A percentile compares a stretch with the other conserved stretches of the same genome.
Conservation (phyloP, 1,139 yeast genomes). For the Yamadazyma siamensis region DNA sequence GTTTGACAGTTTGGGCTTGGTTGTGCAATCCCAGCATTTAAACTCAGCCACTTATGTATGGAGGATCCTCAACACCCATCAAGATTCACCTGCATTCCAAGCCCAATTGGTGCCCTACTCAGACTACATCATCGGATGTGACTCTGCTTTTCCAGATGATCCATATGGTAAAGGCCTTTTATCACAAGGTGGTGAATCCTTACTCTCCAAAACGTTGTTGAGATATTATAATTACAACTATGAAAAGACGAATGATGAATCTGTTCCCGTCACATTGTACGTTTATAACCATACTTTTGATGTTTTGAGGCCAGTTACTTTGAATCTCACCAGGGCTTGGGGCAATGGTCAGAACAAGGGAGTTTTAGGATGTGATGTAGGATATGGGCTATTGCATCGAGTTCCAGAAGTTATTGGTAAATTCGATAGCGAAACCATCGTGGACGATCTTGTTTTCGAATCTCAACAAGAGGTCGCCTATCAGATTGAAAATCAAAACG, state of each 20-base stretch:
- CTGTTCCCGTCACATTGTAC: conserved; percentile 51
- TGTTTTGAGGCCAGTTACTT: conserved; percentile 80
- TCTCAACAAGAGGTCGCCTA: conserved; percentile 17
- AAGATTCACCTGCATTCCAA: conserved; percentile 77
- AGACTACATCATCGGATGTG: conserved; percentile 89
- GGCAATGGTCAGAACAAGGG: conserved; percentile 60
- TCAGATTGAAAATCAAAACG: conserved; percentile 8
- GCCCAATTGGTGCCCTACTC: conserved; percentile 84
- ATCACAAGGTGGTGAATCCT: conserved; percentile 82
- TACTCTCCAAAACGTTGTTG: conserved; percentile 63
- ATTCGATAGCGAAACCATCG: conserved; percentile 29
- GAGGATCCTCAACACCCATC: conserved; percentile 75
- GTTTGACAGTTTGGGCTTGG: conserved; percentile 52
- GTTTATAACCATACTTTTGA: conserved; percentile 90
- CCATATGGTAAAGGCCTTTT: conserved; percentile 55
- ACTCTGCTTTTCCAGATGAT: conserved; percentile 44
- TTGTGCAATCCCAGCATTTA: conserved; percentile 75
- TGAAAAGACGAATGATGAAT: conserved; percentile 28
- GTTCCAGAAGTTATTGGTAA: conserved; percentile 68
- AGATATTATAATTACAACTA: conserved; percentile 54
- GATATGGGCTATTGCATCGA: conserved; percentile 85
- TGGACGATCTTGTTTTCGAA: conserved; percentile 40
- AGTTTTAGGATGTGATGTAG: conserved; percentile 89
- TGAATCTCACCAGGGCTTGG: conserved; percentile 47
- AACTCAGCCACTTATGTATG: conserved; percentile 80